Evolutionary conservation across 352 stramenopile genomes (phyloP).

Genomic region (Pythium phragmiticola): DNA sequence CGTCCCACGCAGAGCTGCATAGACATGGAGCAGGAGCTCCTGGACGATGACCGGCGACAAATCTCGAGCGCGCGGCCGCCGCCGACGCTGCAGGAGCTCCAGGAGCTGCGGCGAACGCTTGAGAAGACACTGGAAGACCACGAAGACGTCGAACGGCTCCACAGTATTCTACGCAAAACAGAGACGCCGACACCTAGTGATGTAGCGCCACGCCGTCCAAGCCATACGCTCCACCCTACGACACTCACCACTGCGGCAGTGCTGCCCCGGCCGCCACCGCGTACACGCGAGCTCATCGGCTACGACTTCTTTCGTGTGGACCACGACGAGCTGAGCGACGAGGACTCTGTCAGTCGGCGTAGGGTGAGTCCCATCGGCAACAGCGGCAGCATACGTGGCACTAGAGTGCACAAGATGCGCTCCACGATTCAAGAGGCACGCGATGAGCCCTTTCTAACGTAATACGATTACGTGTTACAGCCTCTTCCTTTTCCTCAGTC

Average conservation of each 20-base stretch:
- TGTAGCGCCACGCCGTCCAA: background rate
- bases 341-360: background rate
- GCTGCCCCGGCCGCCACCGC: slow-evolving; percentile 8
- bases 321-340: background rate
- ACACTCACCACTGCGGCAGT: background rate
- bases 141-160: slow-evolving; percentile 18
- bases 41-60: slow-evolving; percentile 67
- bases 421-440: slow-evolving; percentile 65
- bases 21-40: slow-evolving; percentile 84
- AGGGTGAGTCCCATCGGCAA: background rate
- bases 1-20: slow-evolving; percentile 51
- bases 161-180: slow-evolving; percentile 22
- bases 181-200: background rate
- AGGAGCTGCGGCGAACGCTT: slow-evolving; percentile 49
- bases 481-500: slow-evolving; percentile 8
- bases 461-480: slow-evolving; percentile 19
- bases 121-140: slow-evolving; percentile 68
- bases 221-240: slow-evolving; percentile 2
- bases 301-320: slow-evolving; percentile 2
- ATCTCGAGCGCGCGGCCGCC: slow-evolving; percentile 33
- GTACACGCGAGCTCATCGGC: background rate
- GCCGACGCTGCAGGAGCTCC: slow-evolving; percentile 65
- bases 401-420: slow-evolving; percentile 68
- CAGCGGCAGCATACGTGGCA: slow-evolving; percentile 1
- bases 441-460: slow-evolving; percentile 73